Conservation (phyloP, 176 grass and related monocot genomes). For the Poa pratensis region DNA sequence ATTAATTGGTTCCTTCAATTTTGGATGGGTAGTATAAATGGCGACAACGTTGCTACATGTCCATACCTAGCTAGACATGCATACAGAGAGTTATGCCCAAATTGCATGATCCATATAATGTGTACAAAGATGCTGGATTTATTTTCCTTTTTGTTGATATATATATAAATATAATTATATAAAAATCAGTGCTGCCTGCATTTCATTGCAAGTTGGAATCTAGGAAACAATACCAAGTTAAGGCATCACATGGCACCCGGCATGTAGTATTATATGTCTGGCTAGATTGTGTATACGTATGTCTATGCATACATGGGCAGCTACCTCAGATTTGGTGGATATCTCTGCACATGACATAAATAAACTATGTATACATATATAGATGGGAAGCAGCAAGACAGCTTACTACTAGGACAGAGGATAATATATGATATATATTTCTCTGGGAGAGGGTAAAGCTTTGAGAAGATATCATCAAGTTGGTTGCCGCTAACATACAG, state of each 20-base stretch:
- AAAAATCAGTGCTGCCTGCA: constrained; percentile 40
- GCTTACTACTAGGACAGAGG: constrained; percentile 51
- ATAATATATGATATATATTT: constrained; percentile 57
- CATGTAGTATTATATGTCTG: constrained; percentile 55
- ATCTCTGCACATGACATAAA: constrained; percentile 57
- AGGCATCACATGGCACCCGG: constrained; percentile 65
- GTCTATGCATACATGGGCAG: constrained; percentile 32
- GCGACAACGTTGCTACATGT: constrained; percentile 38
- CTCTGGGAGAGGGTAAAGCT: constrained; percentile 42
- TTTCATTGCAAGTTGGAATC: constrained; percentile 63
- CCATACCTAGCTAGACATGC: constrained; percentile 49
- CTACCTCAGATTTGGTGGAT: constrained; percentile 62
- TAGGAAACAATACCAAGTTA: constrained; percentile 77
- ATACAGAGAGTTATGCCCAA: constrained; percentile 27
- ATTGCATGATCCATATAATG: constrained; percentile 25
- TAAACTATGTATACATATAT: constrained; percentile 39
- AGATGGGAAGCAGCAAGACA: constrained; percentile 49
- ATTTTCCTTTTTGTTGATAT: constrained; percentile 8
- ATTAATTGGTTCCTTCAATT: constrained; percentile 39
- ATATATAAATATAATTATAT: constrained; percentile 9
- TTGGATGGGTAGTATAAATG: constrained; percentile 32
- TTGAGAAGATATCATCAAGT: constrained; percentile 48
- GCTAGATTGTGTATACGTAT: constrained; percentile 54
- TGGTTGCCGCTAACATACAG: constrained; percentile 44
- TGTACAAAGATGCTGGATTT: constrained; percentile 5